Evolutionary conservation across 768 basidiomycete genomes (phyloP), one percentile per base, ranked within the genome.

Genomic region (Tephrocybe sp.): DNA sequence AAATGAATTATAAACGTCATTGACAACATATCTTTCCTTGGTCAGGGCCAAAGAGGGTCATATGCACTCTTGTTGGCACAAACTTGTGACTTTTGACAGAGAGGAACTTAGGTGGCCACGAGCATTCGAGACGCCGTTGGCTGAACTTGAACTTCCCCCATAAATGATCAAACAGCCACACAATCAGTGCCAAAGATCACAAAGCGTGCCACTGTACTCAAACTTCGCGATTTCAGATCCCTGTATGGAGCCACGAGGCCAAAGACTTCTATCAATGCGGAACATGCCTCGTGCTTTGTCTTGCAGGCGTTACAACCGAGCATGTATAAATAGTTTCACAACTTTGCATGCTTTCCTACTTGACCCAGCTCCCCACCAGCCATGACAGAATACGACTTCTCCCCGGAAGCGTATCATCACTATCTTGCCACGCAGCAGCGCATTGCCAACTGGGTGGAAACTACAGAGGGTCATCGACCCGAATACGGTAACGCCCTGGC

Each of bases 331-430:
- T 55, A 34, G 24, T 12, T 15, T 12, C 26, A 20, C 4, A 14
- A 2, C 18, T 40, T 37, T 17, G n/a, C 12, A 18, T 4, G 11
- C 25, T 17, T 10, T 25, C 14, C 23, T 11, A 20, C n/a, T n/a
- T n/a, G n/a, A n/a, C n/a, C 1, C 26, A 42, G 14, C 17, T 25
- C 17, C 11, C 28, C 8, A 33, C 20, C 25, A n/a, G 12, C 25
- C 33, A 77, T 77, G 75, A 77, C 75, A 7, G 75, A 77, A 57
- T 77, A 78, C 67, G 75, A 77, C 66, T 77, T 70, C 58, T 77
- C 75, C 32, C 75, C 75, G 15, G 77, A 73, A 51, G 75, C 76
- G 10, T 73, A 73, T 57, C 71, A 77, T 44, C 73, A 67, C 3
- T 67, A 73, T 51, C 15, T 72, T 33, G 73, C 71, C 11, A 73